A percentile compares a stretch with the other conserved stretches of the same genome.
These are phyloP conservation scores for Sicyos baderoa DNA, from an alignment of 306 rosid genomes.

Conservation along the genomic window DNA sequence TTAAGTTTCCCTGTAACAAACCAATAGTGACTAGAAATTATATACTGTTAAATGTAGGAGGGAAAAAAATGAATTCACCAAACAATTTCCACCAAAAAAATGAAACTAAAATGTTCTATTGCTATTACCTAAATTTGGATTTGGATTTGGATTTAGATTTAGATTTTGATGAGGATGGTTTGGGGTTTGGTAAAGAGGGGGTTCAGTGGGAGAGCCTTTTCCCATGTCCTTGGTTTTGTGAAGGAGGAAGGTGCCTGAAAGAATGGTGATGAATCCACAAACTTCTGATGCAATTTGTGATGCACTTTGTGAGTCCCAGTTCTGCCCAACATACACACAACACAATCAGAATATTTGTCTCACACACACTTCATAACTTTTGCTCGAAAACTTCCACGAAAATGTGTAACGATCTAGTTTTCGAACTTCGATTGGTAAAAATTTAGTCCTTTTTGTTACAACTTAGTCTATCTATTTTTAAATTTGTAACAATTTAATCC, in stretches of 20 bases:
- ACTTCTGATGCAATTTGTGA: constrained; percentile 63
- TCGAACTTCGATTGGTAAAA: no score
- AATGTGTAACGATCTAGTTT: no score
- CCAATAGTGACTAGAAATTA: no score
- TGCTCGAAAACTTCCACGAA: not conserved
- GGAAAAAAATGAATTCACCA: no score
- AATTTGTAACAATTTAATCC: no score
- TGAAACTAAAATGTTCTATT: not conserved
- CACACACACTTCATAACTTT: not conserved
- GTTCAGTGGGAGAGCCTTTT: constrained; percentile 19
- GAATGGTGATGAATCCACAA: constrained; percentile 81
- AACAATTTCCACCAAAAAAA: no score
- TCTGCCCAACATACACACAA: constrained; percentile 32
- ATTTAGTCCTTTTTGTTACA: no score
- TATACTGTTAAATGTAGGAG: no score
- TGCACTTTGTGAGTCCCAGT: constrained; percentile 59
- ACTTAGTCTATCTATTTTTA: no score
- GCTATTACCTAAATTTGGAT: not conserved
- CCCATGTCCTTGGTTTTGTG: constrained; percentile 91
- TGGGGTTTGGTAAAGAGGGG: constrained; percentile 26
- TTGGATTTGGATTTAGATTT: constrained; percentile 8
- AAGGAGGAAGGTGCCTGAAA: constrained; percentile 82
- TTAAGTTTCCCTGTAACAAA: no score
- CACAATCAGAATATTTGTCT: not conserved
- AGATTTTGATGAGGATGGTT: not conserved